phyloP scores from a whole-genome alignment of 345 rosid genomes.

The Murraya koenigii region DNA sequence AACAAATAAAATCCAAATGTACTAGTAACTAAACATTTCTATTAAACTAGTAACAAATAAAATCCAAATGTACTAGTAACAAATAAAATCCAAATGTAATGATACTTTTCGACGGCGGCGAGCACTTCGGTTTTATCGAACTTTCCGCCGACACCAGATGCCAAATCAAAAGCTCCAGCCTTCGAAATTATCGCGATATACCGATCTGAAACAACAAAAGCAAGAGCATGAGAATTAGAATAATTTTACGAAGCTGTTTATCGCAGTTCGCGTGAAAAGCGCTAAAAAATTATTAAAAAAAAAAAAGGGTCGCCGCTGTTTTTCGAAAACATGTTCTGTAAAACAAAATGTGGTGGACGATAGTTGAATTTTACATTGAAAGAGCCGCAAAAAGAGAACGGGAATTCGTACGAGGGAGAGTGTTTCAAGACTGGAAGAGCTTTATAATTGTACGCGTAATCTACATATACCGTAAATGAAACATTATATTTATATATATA shows the following conservation, averaged over 20 bases:
- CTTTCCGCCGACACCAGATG: slow-evolving; percentile 87
- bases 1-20: neutral
- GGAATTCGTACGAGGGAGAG: neutral
- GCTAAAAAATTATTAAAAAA: too few species aligned
- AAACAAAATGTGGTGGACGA: neutral
- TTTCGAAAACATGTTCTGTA: neutral
- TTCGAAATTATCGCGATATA: slow-evolving; percentile 40
- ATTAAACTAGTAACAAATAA: neutral
- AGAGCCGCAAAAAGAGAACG: neutral
- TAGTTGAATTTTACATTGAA: neutral
- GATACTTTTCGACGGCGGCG: slow-evolving; percentile 84
- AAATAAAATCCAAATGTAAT: neutral
- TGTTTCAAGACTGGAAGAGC: neutral
- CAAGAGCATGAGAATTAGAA: neutral
- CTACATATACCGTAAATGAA: too few species aligned
- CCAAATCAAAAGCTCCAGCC: slow-evolving; percentile 80
- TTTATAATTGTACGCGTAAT: too few species aligned
- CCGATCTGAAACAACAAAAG: slow-evolving; percentile 17
- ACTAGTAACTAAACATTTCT: too few species aligned
- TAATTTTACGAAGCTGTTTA: neutral
- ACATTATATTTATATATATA: too few species aligned
- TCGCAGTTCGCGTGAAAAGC: neutral
- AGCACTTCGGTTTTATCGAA: slow-evolving; percentile 73
- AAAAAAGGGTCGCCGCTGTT: neutral
- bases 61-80: neutral